A percentile compares a stretch with the other conserved stretches of the same genome.
Conservation (phyloP, 148 eudicot genomes). For the Cornus suecica region DNA sequence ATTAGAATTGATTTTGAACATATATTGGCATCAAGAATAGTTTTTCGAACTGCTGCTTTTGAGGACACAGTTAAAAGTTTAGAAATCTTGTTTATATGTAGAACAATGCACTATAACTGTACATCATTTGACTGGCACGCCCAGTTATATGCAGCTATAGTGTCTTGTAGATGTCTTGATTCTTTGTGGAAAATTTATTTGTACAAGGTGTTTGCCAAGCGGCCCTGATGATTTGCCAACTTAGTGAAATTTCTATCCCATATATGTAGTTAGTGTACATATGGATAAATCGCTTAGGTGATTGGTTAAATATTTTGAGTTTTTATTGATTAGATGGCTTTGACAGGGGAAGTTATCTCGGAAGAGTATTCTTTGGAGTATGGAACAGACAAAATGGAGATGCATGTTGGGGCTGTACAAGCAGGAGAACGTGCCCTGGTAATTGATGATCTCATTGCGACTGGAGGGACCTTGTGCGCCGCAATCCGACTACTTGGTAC, state of each 20-base stretch:
- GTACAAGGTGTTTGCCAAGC: background rate
- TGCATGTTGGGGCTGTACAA: constrained; percentile 97
- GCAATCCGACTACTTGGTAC: constrained; percentile 84
- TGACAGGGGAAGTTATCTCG: constrained; percentile 84
- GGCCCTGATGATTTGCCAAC: background rate
- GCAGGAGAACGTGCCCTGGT: constrained; percentile 83
- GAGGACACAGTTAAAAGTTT: background rate
- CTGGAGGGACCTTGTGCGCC: constrained; percentile 90
- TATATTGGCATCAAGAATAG: background rate
- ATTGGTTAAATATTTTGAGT: background rate
- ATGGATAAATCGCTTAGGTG: background rate
- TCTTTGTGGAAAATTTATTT: background rate
- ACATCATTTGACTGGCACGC: background rate
- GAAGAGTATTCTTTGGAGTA: constrained; percentile 93
- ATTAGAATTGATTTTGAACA: background rate
- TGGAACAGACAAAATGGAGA: constrained; percentile 91
- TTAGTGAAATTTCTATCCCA: background rate
- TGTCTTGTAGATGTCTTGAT: too few species aligned
- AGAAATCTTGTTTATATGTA: background rate
- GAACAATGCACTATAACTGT: background rate
- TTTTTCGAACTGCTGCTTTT: background rate
- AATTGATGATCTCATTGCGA: constrained; percentile 95
- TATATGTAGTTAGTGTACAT: background rate
- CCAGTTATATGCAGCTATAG: background rate
- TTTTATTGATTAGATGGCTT: constrained; percentile 7